Base-by-base conservation (phyloP, 2,329 filamentous ascomycete genomes). In the Trichophyton verrucosum region DNA sequence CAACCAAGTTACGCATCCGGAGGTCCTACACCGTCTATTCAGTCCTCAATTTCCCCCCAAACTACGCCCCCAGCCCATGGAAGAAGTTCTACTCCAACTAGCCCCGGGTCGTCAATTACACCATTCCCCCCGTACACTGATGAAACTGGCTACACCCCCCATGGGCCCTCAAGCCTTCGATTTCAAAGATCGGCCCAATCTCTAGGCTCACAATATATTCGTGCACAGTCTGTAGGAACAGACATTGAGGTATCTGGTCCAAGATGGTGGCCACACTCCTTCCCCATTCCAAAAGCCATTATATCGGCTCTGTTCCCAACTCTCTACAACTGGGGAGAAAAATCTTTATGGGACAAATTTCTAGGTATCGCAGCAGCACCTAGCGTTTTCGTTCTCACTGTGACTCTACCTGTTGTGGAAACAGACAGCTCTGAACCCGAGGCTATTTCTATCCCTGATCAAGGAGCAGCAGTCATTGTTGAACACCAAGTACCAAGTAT, bases 401-500 rank as follows among this genome's bases (percentile, higher is more conserved):
- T 94, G 55, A 99, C 94, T 0, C 74, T 99, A 3, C 94, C 95
- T 0, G 91, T 99, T 0, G 89, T 96, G 4, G 92, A 97, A 68
- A 82, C 82, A 0, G 80, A 82, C 20, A 78, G 74, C 40, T 70
- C 81, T 6, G 81, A 84, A 11, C 74, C 77, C 2, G 74, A 65
- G 22, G 22, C 17, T 22, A 22, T 30, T 30, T 24, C 62, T 53
- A 13, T n/a, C 3, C 30, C 44, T 27, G 47, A 44, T 11, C 36
- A 40, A 36, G 40, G 9, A 6, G n/a, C 20, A 20, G 17, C 55
- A 17, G 17, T 20, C 11, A 24, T 20, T 27, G 22, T 40, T 17
- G 17, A 27, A 33, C 55, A 57, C 2, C n/a, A 6, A 13, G 17
- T 33, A 2, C 46, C 46, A 9, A 38, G 40, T 13, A 47, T 33